Conservation (phyloP, 108 stramenopile species). For the Nitzschia palea region DNA sequence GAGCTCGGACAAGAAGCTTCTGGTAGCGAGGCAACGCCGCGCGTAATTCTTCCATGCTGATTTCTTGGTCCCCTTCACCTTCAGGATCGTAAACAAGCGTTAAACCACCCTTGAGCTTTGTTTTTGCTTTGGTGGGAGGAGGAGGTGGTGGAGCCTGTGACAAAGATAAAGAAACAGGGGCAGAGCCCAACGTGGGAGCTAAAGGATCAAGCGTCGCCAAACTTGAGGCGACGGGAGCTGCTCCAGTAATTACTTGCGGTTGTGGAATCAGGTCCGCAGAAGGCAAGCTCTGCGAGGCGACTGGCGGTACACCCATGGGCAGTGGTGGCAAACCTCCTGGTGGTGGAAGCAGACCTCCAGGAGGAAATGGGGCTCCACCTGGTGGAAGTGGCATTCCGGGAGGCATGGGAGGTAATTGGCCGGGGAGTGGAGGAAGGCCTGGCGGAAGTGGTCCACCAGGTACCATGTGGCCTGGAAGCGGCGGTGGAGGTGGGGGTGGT, state of each 20-base stretch:
- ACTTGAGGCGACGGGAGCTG: constrained; percentile 61
- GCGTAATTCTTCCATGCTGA: constrained; percentile 61
- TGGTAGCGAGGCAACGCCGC: constrained; percentile 48
- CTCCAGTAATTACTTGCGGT: constrained; percentile 50
- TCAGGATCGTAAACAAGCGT: constrained; percentile 48
- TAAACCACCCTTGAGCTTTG: constrained; percentile 57
- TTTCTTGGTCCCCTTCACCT: constrained; percentile 34
- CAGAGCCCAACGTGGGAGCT: constrained; percentile 1
- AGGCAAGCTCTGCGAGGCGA: constrained; percentile 39
- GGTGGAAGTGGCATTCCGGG: constrained; percentile 27
- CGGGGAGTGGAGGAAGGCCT: constrained; percentile 35
- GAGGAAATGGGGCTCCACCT: constrained; percentile 28
- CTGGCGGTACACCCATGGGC: constrained; percentile 2
- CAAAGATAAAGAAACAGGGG: constrained; percentile 25
- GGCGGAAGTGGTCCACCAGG: constrained; percentile 39
- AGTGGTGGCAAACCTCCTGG: constrained; percentile 34
- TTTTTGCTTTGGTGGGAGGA: constrained; percentile 21
- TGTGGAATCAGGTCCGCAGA: constrained; percentile 73
- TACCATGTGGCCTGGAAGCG: constrained; percentile 40
- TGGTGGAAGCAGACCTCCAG: constrained; percentile 28
- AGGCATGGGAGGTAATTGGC: constrained; percentile 48
- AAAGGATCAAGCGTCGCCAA: constrained; percentile 15
- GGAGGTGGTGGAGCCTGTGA: background rate
- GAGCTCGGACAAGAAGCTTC: constrained; percentile 21
- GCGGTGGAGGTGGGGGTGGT: constrained; percentile 58